A percentile compares a stretch with the other conserved stretches of the same genome.
Evolutionary conservation across 208 protist genomes (phyloP).

Genomic region (Wallacemonas sp.): DNA sequence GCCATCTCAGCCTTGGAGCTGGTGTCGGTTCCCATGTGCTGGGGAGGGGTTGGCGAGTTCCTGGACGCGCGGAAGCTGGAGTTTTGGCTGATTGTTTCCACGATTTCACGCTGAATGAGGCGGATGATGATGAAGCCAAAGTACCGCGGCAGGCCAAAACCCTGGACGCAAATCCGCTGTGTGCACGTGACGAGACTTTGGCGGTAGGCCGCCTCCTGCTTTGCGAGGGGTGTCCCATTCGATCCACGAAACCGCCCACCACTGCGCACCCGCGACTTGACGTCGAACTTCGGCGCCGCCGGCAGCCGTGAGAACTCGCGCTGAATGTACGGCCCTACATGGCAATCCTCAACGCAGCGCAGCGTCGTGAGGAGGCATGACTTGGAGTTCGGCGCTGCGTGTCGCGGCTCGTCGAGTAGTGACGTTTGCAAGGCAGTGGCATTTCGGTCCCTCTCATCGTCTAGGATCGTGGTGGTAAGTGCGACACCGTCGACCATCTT

Average conservation of each 20-base stretch:
- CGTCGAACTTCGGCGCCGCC: conserved; percentile 40
- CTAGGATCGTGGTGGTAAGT: conserved; percentile 20
- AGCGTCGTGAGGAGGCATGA: conserved; percentile 52
- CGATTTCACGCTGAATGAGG: conserved; percentile 49
- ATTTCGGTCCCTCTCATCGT: conserved; percentile 9
- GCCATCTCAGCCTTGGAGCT: conserved; percentile 10
- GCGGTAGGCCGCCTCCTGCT: conserved; percentile 65
- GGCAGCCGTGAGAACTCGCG: conserved; percentile 72
- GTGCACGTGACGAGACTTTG: conserved; percentile 59
- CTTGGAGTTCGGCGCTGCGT: conserved; percentile 6
- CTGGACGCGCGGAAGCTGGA: conserved; percentile 12
- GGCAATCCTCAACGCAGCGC: conserved; percentile 54
- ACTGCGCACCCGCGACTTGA: conserved; percentile 41
- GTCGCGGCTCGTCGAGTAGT: not conserved
- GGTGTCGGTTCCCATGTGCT: not conserved
- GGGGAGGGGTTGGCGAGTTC: not conserved
- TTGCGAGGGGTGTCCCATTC: conserved; percentile 28
- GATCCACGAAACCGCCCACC: conserved; percentile 18
- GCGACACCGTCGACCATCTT: conserved; percentile 62
- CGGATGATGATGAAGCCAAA: conserved; percentile 75
- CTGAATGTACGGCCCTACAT: conserved; percentile 63
- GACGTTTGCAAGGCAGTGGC: not conserved
- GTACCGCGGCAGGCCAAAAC: conserved; percentile 85
- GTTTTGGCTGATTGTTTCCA: conserved; percentile 3
- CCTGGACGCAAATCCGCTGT: conserved; percentile 76